Conservation (phyloP, 2,329 filamentous ascomycete genomes). For the Colletotrichum navitas region DNA sequence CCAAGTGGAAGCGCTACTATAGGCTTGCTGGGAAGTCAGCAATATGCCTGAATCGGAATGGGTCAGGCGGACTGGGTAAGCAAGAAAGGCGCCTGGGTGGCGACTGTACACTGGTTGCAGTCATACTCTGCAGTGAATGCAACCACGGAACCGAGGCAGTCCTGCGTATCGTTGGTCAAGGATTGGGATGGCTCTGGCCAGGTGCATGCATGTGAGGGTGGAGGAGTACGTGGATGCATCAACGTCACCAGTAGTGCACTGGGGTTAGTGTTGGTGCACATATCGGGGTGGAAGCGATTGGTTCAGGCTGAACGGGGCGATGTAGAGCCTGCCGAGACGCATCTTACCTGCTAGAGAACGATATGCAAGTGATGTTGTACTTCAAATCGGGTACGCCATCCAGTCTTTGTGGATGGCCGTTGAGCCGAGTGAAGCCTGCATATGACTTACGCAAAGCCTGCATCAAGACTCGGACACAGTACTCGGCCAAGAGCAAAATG, state of each 20-base stretch:
- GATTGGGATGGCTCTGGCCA: neutral
- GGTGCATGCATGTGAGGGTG: conserved; percentile 10
- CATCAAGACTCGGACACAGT: neutral
- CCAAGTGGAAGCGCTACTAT: neutral
- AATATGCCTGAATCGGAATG: neutral
- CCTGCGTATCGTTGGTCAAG: neutral
- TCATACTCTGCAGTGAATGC: neutral
- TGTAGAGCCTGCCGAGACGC: neutral
- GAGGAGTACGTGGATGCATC: conserved; percentile 1
- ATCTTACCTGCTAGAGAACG: neutral
- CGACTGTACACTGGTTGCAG: neutral
- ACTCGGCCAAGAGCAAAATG: neutral
- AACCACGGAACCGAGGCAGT: neutral
- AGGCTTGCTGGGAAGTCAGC: conserved; percentile 9
- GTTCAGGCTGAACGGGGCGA: neutral
- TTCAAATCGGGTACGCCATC: neutral
- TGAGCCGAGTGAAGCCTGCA: neutral
- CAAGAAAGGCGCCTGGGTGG: conserved; percentile 14
- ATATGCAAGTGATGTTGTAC: neutral
- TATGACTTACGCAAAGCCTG: conserved; percentile 11
- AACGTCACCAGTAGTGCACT: conserved; percentile 5
- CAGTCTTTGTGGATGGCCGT: neutral
- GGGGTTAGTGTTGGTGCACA: neutral
- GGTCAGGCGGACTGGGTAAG: neutral
- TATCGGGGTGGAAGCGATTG: conserved; percentile 2